Evolutionary conservation across 2,329 filamentous ascomycete species (phyloP).

Genomic region (Exophiala spinifera): DNA sequence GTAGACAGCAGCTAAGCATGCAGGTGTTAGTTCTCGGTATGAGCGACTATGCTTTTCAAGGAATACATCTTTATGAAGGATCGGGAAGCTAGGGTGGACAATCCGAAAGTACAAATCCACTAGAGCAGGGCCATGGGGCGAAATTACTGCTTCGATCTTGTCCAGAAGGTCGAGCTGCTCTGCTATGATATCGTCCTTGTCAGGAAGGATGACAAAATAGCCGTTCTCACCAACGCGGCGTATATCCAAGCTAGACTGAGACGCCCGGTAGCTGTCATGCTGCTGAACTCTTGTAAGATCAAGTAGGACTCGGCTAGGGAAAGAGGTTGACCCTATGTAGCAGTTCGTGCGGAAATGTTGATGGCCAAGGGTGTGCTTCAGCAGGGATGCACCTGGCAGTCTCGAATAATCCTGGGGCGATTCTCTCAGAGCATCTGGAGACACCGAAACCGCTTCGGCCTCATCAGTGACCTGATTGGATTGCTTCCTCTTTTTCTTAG

Average conservation of each 20-base stretch:
- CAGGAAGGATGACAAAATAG: conserved; percentile 29
- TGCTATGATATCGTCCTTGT: conserved; percentile 26
- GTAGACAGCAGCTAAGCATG: conserved; percentile 74
- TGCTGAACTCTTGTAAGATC: conserved; percentile 15
- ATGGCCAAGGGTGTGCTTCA: conserved; percentile 30
- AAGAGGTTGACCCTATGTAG: conserved; percentile 29
- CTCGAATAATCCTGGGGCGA: conserved; percentile 21
- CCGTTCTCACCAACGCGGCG: conserved; percentile 29
- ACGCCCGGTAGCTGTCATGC: conserved; percentile 19
- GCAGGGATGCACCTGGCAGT: conserved; percentile 21
- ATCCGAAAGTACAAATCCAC: conserved; percentile 79
- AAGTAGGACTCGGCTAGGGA: conserved; percentile 28
- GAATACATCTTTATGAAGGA: conserved; percentile 77
- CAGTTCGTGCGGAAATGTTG: conserved; percentile 29
- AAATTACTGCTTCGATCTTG: conserved; percentile 66
- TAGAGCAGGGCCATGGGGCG: conserved; percentile 71
- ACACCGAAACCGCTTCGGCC: conserved; percentile 4
- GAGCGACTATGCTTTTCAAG: conserved; percentile 72
- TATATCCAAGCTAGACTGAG: conserved; percentile 20
- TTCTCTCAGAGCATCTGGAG: background rate
- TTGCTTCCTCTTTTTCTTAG: conserved; percentile 16
- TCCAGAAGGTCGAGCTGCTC: conserved; percentile 29
- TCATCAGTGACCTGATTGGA: background rate
- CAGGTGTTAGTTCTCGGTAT: conserved; percentile 70
- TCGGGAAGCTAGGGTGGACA: conserved; percentile 77